A percentile compares a stretch with the other conserved stretches of the same genome.
phyloP scores from a whole-genome alignment of 1,139 yeast genomes.

The Dujonia santamariae region DNA sequence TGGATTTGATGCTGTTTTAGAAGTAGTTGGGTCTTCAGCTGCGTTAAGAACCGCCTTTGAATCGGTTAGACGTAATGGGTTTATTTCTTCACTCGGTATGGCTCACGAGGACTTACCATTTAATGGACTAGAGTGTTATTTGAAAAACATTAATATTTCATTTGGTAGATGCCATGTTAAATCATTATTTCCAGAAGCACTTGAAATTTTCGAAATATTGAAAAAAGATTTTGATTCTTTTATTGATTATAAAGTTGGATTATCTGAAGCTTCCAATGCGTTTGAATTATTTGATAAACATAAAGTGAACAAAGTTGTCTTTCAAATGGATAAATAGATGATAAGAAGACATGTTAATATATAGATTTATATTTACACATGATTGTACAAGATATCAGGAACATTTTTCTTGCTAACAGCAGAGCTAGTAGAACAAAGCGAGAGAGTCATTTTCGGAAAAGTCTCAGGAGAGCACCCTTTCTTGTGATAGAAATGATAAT shows the following conservation, averaged over 20 bases:
- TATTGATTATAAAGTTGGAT: slow-evolving; percentile 42
- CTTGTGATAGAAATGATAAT: no score
- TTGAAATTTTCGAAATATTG: slow-evolving; percentile 44
- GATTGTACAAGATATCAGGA: not conserved
- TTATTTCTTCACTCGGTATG: slow-evolving; percentile 59
- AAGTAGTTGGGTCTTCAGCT: slow-evolving; percentile 52
- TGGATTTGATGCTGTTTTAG: slow-evolving; percentile 58
- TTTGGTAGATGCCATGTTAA: slow-evolving; percentile 68
- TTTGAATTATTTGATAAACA: slow-evolving; percentile 53
- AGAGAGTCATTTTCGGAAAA: no score
- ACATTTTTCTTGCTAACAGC: no score
- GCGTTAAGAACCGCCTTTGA: slow-evolving; percentile 54
- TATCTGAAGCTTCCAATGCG: slow-evolving; percentile 45
- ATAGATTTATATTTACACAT: no score
- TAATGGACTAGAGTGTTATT: slow-evolving; percentile 55
- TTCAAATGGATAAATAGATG: slow-evolving; percentile 23
- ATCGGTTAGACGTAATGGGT: slow-evolving; percentile 56
- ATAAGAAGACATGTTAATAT: no score
- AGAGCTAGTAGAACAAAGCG: no score
- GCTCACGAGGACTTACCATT: slow-evolving; percentile 60
- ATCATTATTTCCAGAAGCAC: slow-evolving; percentile 53
- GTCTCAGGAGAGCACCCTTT: no score
- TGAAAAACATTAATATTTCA: slow-evolving; percentile 54
- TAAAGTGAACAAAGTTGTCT: slow-evolving; percentile 55
- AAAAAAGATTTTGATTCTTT: slow-evolving; percentile 45